Evolutionary conservation across 2,329 filamentous ascomycete species (phyloP).

Genomic region (Colletotrichum orchidophilum): DNA sequence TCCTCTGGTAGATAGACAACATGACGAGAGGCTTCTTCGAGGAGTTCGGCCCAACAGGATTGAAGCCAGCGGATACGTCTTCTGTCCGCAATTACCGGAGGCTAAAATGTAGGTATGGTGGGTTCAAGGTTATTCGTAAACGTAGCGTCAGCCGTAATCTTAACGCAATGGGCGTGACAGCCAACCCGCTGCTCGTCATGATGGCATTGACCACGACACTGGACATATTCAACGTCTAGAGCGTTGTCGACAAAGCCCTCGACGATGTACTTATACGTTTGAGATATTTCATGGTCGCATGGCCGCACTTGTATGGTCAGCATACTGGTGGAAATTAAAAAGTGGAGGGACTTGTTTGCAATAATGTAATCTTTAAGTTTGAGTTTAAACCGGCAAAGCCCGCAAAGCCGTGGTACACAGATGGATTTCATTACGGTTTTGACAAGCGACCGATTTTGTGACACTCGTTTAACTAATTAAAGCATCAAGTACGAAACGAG

Average conservation of each 20-base stretch:
- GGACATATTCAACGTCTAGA: background rate
- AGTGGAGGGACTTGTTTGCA: background rate
- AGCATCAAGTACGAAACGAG: no score
- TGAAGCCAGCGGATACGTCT: slow-evolving; percentile 1
- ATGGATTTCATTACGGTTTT: background rate
- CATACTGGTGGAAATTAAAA: background rate
- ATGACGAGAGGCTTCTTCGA: no score
- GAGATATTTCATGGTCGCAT: background rate
- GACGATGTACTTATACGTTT: slow-evolving; percentile 3
- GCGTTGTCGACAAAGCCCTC: background rate
- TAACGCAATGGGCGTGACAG: background rate
- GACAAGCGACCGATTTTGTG: no score
- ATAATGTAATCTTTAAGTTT: background rate
- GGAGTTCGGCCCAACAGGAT: background rate
- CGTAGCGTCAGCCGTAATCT: background rate
- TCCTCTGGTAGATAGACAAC: background rate
- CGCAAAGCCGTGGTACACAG: slow-evolving; percentile 4
- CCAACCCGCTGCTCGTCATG: slow-evolving; percentile 10
- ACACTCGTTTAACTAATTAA: no score
- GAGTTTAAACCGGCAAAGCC: slow-evolving; percentile 5
- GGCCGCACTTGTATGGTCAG: slow-evolving; percentile 3
- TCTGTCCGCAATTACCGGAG: background rate
- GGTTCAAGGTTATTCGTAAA: background rate
- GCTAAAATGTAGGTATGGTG: background rate
- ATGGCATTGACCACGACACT: slow-evolving; percentile 2